These are phyloP conservation scores for Blastobotrys malaysiensis DNA, from an alignment of 1,139 yeast genomes.

Conservation along the genomic window DNA sequence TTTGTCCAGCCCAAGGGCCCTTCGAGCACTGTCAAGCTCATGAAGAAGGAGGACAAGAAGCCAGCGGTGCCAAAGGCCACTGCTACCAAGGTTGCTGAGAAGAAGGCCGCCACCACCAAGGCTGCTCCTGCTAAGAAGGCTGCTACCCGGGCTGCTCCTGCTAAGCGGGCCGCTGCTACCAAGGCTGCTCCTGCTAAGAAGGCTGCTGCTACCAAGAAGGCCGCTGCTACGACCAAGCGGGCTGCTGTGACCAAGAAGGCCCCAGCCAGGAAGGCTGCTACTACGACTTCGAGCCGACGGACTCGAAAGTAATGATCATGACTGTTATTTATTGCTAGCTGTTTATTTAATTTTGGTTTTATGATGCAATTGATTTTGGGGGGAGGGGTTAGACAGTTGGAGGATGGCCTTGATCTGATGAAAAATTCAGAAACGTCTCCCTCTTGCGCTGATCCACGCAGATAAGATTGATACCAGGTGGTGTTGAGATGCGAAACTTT, in stretches of 20 bases:
- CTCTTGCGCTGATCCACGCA: no score
- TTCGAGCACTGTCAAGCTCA: slow-evolving; percentile 65
- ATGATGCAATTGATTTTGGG: background rate
- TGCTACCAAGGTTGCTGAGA: slow-evolving; percentile 19
- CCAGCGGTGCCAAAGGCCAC: slow-evolving; percentile 19
- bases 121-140: slow-evolving; percentile 18
- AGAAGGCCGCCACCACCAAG: slow-evolving; percentile 28
- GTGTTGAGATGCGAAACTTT: no score
- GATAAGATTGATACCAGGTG: no score
- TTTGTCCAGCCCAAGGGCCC: slow-evolving; percentile 90
- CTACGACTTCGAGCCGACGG: slow-evolving; percentile 13
- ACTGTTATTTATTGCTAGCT: background rate
- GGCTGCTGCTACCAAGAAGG: slow-evolving; percentile 23
- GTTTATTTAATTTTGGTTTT: background rate
- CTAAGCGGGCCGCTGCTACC: slow-evolving; percentile 25
- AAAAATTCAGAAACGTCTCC: slow-evolving; percentile 21
- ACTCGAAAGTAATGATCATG: background rate
- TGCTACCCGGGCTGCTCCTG: slow-evolving; percentile 21
- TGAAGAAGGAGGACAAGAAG: slow-evolving; percentile 39
- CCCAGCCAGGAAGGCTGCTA: slow-evolving; percentile 25
- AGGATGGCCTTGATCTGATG: slow-evolving; percentile 6
- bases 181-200: slow-evolving; percentile 24
- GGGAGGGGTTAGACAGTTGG: background rate
- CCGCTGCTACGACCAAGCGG: slow-evolving; percentile 21
- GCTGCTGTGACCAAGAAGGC: slow-evolving; percentile 18